Evolutionary conservation across 306 rosid species (phyloP).

Genomic region (Citrullus amarus): DNA sequence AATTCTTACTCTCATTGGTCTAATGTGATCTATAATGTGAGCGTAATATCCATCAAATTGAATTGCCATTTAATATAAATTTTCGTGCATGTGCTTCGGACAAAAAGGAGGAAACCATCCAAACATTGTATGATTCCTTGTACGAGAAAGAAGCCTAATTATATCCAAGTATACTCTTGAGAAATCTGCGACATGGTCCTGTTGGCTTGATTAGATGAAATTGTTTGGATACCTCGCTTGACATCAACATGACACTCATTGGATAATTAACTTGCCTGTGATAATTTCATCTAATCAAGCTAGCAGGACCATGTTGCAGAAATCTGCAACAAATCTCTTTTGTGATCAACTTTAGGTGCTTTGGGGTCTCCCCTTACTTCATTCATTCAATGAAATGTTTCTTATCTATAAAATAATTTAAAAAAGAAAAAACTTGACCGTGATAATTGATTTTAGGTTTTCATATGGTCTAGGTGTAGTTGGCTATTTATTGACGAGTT

Average conservation of each 20-base stretch:
- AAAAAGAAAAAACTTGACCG: neutral
- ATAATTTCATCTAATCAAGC: neutral
- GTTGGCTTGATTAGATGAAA: neutral
- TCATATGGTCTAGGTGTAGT: neutral
- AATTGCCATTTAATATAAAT: neutral
- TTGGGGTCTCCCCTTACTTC: too few relatives aligned
- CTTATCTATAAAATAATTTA: too few relatives aligned
- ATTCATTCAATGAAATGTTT: too few relatives aligned
- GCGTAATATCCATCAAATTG: neutral
- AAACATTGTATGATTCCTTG: neutral
- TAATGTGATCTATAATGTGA: neutral
- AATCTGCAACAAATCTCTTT: too few relatives aligned
- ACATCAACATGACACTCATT: neutral
- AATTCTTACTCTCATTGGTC: conserved; percentile 1
- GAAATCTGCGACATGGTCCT: neutral
- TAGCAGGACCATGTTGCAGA: too few relatives aligned
- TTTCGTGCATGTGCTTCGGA: neutral
- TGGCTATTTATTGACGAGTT: neutral
- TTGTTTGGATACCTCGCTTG: neutral
- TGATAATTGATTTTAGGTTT: neutral
- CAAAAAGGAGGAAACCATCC: neutral
- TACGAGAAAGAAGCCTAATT: neutral
- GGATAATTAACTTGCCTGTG: neutral
- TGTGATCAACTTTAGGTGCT: too few relatives aligned
- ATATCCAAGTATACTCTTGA: neutral